Evolutionary conservation across 768 basidiomycete genomes (phyloP), one percentile per base, ranked within the genome.

Genomic region (Boletus pseudopeckii): DNA sequence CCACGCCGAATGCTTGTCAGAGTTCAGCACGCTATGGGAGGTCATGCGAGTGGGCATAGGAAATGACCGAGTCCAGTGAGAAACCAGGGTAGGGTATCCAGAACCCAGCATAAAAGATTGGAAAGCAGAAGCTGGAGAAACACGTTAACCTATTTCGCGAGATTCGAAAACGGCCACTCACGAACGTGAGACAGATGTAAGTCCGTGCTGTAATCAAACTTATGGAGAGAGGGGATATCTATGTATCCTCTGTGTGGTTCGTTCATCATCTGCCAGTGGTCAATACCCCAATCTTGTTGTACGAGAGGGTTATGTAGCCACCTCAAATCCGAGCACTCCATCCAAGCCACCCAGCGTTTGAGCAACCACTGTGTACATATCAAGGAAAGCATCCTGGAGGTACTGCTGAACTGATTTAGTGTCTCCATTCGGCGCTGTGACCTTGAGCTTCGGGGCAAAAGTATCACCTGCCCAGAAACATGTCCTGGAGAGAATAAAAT

Each of bases 231-330:
- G 24, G 80, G 77, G 6, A 97, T 74, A 49, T 87, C 81, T 54
- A 96, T 85, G 69, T 96, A 98, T 39, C 96, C 97, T 63, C 86
- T 78, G 72, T 99, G 94, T 0, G 94, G 94, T 71, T 97, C 94
- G 60, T 98, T 97, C 80, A 96, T 85, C 68, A 93, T 81, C 92
- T 95, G 58, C 15, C 26, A 11, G 37, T 6, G 9, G 30, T 67
- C 32, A 62, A 53, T 37, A 50, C 26, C 6, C 26, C 20, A 5
- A 30, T 41, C 33, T 8, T 11, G 4, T 45, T 5, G 13, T 6
- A 52, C 8, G 32, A 50, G 37, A 20, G 37, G 15, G 20, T 28
- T 9, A 24, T 11, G 22, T 22, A 56, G 72, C 44, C 59, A 93
- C 94, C 81, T 98, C 90, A 53, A 96, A 94, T 0, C 96, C 96